Evolutionary conservation across 179 eudicot genomes (phyloP).

Genomic region (Beta lomatogona): DNA sequence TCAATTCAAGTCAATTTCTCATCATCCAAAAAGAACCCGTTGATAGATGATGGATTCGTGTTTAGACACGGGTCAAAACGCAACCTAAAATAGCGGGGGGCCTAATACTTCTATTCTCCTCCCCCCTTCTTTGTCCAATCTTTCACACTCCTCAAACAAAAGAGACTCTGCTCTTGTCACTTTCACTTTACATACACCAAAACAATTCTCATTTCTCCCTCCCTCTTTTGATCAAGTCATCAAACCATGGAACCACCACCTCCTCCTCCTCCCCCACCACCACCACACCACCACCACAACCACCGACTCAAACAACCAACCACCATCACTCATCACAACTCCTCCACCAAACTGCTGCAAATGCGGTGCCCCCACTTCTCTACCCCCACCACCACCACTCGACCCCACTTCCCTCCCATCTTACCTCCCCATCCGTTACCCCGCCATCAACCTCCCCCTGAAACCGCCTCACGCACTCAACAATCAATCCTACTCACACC

Average conservation of each 20-base stretch:
- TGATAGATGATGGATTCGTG: too few relatives aligned
- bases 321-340: slow-evolving; percentile 13
- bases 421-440: slow-evolving; percentile 72
- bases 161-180: too few relatives aligned
- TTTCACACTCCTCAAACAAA: too few relatives aligned
- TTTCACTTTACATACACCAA: not conserved
- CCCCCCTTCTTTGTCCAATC: too few relatives aligned
- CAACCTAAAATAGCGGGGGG: too few relatives aligned
- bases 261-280: not conserved
- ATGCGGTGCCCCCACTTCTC: slow-evolving; percentile 66
- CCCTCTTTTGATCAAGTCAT: too few relatives aligned
- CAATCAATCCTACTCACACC: slow-evolving; percentile 83
- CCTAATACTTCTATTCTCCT: too few relatives aligned
- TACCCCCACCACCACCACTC: slow-evolving; percentile 44
- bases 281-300: slow-evolving; percentile 1
- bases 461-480: slow-evolving; percentile 43
- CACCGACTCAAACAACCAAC: slow-evolving; percentile 7
- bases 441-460: slow-evolving; percentile 58
- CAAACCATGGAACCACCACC: slow-evolving; percentile 12
- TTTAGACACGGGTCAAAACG: too few relatives aligned
- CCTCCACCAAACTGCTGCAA: slow-evolving; percentile 38
- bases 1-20: too few relatives aligned
- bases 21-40: too few relatives aligned
- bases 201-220: not conserved
- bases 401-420: slow-evolving; percentile 31